phyloP scores from a whole-genome alignment of 2,329 filamentous ascomycete genomes.

The Diplodia intermedia region DNA sequence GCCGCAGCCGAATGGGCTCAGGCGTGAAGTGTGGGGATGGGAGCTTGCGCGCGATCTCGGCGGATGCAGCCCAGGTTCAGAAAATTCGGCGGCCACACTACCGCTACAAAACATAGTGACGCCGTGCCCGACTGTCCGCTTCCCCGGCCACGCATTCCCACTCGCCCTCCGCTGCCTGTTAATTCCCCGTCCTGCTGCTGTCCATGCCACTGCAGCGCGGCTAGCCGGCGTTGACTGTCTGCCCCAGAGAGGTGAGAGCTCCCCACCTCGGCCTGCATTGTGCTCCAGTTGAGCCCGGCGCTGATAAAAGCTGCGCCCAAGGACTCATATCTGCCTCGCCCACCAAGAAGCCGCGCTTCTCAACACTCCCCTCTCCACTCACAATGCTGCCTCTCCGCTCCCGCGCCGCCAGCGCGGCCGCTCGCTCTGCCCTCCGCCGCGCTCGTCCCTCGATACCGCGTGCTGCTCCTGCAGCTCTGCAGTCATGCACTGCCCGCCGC shows the following conservation, averaged over 20 bases:
- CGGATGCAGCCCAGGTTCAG: slow-evolving; percentile 3
- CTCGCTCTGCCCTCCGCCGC: slow-evolving; percentile 33
- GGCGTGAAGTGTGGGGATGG: slow-evolving; percentile 19
- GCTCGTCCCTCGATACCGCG: slow-evolving; percentile 30
- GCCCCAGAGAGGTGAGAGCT: slow-evolving; percentile 12
- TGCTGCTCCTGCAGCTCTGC: slow-evolving; percentile 20
- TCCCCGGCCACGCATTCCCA: slow-evolving; percentile 1
- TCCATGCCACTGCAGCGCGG: slow-evolving; percentile 28
- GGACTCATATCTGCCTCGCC: slow-evolving; percentile 20
- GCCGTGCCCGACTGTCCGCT: not conserved
- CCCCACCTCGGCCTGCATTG: slow-evolving; percentile 5
- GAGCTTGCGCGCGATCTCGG: slow-evolving; percentile 16
- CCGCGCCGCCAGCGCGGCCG: slow-evolving; percentile 30
- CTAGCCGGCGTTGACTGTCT: slow-evolving; percentile 27
- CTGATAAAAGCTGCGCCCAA: slow-evolving; percentile 33
- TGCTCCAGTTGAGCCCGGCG: slow-evolving; percentile 25
- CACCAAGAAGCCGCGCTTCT: slow-evolving; percentile 15
- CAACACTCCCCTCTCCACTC: slow-evolving; percentile 26
- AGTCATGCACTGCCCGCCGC: slow-evolving; percentile 27
- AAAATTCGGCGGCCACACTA: not conserved
- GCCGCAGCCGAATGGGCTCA: slow-evolving; percentile 10
- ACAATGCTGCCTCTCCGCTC: slow-evolving; percentile 33
- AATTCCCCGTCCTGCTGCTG: slow-evolving; percentile 22
- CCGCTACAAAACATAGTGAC: slow-evolving; percentile 3
- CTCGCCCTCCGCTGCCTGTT: slow-evolving; percentile 5